Evolutionary conservation across 495 filamentous ascomycete species (phyloP).

Genomic region (Penicillium ochrochloron): DNA sequence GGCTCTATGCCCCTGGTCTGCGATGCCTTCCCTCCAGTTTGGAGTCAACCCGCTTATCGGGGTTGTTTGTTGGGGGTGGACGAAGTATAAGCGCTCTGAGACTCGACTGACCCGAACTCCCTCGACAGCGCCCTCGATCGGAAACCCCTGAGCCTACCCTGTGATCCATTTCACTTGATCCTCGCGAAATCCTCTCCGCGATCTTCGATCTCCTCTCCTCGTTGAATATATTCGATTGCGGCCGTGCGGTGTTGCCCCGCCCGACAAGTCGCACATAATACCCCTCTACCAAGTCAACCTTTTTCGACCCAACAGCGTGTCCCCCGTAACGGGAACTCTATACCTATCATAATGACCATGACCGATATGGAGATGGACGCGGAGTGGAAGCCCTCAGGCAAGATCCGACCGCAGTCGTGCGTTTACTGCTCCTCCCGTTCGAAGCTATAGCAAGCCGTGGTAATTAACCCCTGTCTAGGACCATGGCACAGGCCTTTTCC

Average conservation of each 20-base stretch:
- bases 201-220: conserved; percentile 13
- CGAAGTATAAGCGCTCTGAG: conserved; percentile 18
- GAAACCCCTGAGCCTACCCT: conserved; percentile 7
- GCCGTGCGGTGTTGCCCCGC: conserved; percentile 27
- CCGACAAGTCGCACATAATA: conserved; percentile 23
- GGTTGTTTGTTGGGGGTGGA: conserved; percentile 1
- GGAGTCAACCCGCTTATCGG: conserved; percentile 11
- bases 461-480: conserved; percentile 58
- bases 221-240: conserved; percentile 13
- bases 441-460: conserved; percentile 8
- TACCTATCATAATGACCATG: conserved; percentile 40
- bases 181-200: conserved; percentile 33
- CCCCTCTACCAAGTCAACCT: conserved; percentile 1
- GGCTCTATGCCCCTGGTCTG: not conserved
- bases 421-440: conserved; percentile 39
- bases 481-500: conserved; percentile 86
- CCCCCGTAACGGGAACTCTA: not conserved
- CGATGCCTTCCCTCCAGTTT: conserved; percentile 9
- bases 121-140: conserved; percentile 11
- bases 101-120: conserved; percentile 8
- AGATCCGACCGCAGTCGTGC: conserved; percentile 79
- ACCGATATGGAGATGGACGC: conserved; percentile 70
- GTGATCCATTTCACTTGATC: conserved; percentile 16
- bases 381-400: conserved; percentile 71
- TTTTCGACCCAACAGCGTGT: not conserved